Evolutionary conservation across 371 early-diverging fungal genomes (phyloP), one percentile per base, ranked within the genome.

Genomic region (Saksenaea vasiformis): DNA sequence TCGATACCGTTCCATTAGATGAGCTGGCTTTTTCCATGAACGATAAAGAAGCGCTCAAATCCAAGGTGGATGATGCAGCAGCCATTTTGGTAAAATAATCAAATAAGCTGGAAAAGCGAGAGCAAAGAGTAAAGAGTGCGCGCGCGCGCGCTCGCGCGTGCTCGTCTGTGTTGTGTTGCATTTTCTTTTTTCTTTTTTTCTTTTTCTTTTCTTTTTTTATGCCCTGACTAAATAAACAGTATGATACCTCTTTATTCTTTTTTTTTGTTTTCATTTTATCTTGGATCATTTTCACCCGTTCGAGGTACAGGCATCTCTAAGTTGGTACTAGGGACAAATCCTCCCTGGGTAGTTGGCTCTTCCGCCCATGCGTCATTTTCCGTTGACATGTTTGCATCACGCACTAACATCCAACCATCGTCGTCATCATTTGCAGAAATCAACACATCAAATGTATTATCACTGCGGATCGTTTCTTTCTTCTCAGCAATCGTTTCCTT

Each of bases 331-430:
- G 51, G 51, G 22, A 22, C 17, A 47, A 22, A 47, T 10, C 24
- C 10, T 22, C 19, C 19, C 22, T 47, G 51, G 22, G 22, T 5
- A 5, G 28, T 26, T 31, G 31, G 31, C 24, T 41, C 44, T 37
- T 53, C 62, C 24, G 44, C 54, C 62, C 62, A 61, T 28, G 62
- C 54, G 17, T 41, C 47, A 22, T 19, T n/a, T n/a, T n/a, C n/a
- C n/a, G n/a, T n/a, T 22, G 41, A 4, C 11, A 15, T 39, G 7
- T 58, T 36, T 24, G 38, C 58, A 22, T 11, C 13, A 1, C 28
- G 27, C 26, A 73, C 70, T 24, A 61, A 58, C 68, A 73, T 70
- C 74, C 74, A 73, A 0, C 67, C 74, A 54, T 73, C 70, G 54
- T 73, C 73, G 41, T 72, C 70, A 0, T 64, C 70, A 0, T 64